These are phyloP conservation scores for Magnolia sinica DNA, from an alignment of 164 flowering plant species.

Conservation along the genomic window DNA sequence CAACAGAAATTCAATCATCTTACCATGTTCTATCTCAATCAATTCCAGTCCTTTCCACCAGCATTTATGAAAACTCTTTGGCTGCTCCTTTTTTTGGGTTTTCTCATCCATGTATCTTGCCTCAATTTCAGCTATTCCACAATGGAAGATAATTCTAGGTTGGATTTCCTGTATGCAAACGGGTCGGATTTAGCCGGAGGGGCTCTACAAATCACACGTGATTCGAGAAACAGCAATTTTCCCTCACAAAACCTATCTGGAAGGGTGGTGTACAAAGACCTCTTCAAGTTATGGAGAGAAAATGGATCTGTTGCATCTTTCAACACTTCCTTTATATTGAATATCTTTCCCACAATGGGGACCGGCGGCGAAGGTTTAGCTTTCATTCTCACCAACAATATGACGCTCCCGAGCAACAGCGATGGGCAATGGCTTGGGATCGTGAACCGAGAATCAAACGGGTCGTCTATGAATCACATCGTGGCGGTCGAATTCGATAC, in stretches of 20 bases:
- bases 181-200: background rate
- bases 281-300: slow-evolving; percentile 16
- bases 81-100: background rate
- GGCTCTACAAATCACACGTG: slow-evolving; percentile 22
- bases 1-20: too few relatives aligned
- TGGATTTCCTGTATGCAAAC: background rate
- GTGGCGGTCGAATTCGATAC: slow-evolving; percentile 67
- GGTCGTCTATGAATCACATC: slow-evolving; percentile 14
- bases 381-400: slow-evolving; percentile 36
- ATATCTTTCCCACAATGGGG: slow-evolving; percentile 17
- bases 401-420: slow-evolving; percentile 31
- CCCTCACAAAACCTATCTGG: slow-evolving; percentile 14
- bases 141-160: background rate
- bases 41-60: background rate
- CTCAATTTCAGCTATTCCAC: background rate
- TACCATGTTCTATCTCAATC: slow-evolving; percentile 24
- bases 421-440: slow-evolving; percentile 62
- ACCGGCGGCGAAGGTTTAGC: slow-evolving; percentile 60
- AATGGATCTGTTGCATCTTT: slow-evolving; percentile 26
- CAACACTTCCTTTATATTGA: slow-evolving; percentile 31
- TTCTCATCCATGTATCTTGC: background rate
- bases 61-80: background rate
- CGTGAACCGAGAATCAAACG: slow-evolving; percentile 32
- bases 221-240: background rate
- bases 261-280: slow-evolving; percentile 10